phyloP scores from a whole-genome alignment of 495 filamentous ascomycete species.

The Aspergillus saccharolyticus region DNA sequence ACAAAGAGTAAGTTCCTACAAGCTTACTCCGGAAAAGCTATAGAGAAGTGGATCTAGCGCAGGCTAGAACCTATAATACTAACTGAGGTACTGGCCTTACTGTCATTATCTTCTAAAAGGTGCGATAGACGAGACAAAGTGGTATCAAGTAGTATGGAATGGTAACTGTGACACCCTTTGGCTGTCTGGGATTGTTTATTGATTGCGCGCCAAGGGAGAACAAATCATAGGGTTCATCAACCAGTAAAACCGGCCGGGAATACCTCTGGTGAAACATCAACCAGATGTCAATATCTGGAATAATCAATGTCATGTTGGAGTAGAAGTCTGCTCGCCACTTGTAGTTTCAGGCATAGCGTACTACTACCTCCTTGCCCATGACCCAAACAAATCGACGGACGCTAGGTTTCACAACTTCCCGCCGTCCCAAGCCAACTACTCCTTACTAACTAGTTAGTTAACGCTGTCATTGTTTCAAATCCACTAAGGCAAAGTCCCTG shows the following conservation, averaged over 20 bases:
- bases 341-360: background rate
- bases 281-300: no score
- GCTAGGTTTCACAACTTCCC: conserved; percentile 13
- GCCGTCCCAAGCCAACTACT: background rate
- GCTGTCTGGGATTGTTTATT: no score
- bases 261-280: no score
- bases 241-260: background rate
- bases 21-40: no score
- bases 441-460: background rate
- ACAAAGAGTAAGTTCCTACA: background rate
- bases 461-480: background rate
- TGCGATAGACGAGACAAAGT: background rate
- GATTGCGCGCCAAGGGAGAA: background rate
- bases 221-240: background rate
- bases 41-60: background rate
- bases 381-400: background rate
- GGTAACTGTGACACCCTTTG: background rate
- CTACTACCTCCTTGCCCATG: background rate
- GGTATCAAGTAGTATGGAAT: background rate
- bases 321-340: no score
- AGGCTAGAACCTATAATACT: no score
- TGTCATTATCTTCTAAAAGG: background rate
- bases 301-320: no score
- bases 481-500: background rate
- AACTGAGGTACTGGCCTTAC: background rate